Evolutionary conservation across 2,329 filamentous ascomycete species (phyloP).

Genomic region (Corniculantispora saksenae): DNA sequence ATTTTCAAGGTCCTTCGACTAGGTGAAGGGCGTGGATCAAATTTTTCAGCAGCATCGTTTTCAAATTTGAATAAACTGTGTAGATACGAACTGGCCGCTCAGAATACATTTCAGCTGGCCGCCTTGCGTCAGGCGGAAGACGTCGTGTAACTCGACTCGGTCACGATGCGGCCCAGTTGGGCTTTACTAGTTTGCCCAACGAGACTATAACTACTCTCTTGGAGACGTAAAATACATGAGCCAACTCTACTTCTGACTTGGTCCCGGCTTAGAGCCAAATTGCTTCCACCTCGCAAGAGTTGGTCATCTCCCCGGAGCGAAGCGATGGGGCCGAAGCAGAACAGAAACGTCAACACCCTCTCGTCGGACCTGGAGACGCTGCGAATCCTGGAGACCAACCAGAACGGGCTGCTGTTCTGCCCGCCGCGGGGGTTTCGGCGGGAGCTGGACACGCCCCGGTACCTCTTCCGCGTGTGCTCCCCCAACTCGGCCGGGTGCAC

Average conservation of each 20-base stretch:
- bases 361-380: neutral
- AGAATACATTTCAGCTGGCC: too few relatives aligned
- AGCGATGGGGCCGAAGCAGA: neutral
- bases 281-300: too few relatives aligned
- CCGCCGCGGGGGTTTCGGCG: neutral
- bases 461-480: conserved; percentile 16
- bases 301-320: too few relatives aligned
- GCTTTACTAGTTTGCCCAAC: neutral
- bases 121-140: neutral
- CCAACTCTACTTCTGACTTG: too few relatives aligned
- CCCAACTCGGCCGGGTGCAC: neutral
- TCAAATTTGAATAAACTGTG: too few relatives aligned
- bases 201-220: too few relatives aligned
- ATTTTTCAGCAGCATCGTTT: too few relatives aligned
- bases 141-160: neutral
- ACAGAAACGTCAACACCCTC: neutral
- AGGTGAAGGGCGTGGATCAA: too few relatives aligned
- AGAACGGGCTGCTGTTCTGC: neutral
- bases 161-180: neutral
- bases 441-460: neutral
- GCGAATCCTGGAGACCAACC: neutral
- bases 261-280: too few relatives aligned
- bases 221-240: neutral
- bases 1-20: too few relatives aligned
- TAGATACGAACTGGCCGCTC: too few relatives aligned